Percentiles rank a stretch among this genome's conserved stretches.
phyloP scores from a whole-genome alignment of 768 basidiomycete species.

The Cystobasidium onofrii region DNA sequence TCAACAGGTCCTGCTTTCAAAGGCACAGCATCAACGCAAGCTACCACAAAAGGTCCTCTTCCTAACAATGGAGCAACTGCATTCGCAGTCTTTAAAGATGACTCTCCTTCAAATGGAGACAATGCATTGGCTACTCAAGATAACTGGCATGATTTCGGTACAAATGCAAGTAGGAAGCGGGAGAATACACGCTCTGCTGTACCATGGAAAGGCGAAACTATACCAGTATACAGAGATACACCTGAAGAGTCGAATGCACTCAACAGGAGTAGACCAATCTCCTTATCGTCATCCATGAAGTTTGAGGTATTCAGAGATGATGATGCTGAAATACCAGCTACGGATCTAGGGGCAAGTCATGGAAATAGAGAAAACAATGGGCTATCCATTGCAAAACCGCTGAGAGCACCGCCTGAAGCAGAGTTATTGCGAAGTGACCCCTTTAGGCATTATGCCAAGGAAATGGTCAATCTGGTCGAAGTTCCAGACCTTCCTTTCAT shows the following conservation, averaged over 20 bases:
- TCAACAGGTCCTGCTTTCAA: slow-evolving; percentile 9
- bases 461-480: slow-evolving; percentile 41
- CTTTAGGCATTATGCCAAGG: slow-evolving; percentile 45
- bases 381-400: slow-evolving; percentile 27
- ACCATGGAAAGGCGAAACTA: slow-evolving; percentile 48
- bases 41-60: slow-evolving; percentile 18
- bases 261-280: neutral
- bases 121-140: slow-evolving; percentile 36
- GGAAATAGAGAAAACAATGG: slow-evolving; percentile 36
- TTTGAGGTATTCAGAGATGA: slow-evolving; percentile 50
- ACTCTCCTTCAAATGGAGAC: slow-evolving; percentile 2
- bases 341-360: slow-evolving; percentile 31
- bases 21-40: neutral
- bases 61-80: slow-evolving; percentile 36
- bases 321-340: slow-evolving; percentile 11
- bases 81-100: slow-evolving; percentile 41
- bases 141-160: slow-evolving; percentile 49
- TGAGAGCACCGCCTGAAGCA: slow-evolving; percentile 44
- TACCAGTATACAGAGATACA: slow-evolving; percentile 43
- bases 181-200: slow-evolving; percentile 49
- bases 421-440: slow-evolving; percentile 49
- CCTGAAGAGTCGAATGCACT: slow-evolving; percentile 25
- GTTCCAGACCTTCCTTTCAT: neutral
- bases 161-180: slow-evolving; percentile 47
- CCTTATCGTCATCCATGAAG: slow-evolving; percentile 44